These are phyloP conservation scores for Ceratocystis variospora DNA, from an alignment of 2,329 filamentous ascomycete genomes.

Conservation along the genomic window DNA sequence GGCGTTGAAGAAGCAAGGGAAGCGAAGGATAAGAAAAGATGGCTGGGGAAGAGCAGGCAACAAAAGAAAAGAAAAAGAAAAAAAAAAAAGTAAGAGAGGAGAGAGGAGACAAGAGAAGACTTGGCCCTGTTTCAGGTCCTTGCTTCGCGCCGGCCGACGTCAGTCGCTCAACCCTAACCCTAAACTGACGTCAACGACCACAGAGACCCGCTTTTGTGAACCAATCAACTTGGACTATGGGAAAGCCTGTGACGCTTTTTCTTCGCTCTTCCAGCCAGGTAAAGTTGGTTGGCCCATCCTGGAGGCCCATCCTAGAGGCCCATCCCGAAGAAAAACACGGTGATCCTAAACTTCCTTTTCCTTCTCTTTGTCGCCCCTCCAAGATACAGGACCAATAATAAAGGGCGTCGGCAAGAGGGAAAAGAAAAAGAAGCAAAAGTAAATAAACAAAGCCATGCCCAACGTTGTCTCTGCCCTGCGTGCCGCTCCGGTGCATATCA, in stretches of 20 bases:
- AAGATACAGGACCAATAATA: background rate
- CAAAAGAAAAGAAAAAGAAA: background rate
- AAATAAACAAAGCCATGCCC: background rate
- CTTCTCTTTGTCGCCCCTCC: background rate
- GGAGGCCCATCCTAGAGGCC: too few species aligned
- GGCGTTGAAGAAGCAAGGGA: too few species aligned
- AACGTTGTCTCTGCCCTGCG: background rate
- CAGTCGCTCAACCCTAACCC: background rate
- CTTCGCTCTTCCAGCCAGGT: background rate
- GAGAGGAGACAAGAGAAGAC: background rate
- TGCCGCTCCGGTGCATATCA: background rate
- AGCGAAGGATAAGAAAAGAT: background rate
- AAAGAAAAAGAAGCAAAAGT: background rate
- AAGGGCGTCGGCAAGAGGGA: background rate
- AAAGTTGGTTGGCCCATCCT: background rate
- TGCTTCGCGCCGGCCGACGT: background rate
- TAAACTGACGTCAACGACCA: background rate
- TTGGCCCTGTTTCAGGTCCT: constrained; percentile 1
- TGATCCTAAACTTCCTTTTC: too few species aligned
- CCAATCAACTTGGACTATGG: background rate
- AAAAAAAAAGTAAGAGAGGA: background rate
- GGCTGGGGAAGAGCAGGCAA: background rate
- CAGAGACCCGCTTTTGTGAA: background rate
- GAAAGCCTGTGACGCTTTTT: background rate
- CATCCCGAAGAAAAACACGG: background rate